Conservation (phyloP, 73 alveolate species). For the Paramecium sexaurelia region DNA sequence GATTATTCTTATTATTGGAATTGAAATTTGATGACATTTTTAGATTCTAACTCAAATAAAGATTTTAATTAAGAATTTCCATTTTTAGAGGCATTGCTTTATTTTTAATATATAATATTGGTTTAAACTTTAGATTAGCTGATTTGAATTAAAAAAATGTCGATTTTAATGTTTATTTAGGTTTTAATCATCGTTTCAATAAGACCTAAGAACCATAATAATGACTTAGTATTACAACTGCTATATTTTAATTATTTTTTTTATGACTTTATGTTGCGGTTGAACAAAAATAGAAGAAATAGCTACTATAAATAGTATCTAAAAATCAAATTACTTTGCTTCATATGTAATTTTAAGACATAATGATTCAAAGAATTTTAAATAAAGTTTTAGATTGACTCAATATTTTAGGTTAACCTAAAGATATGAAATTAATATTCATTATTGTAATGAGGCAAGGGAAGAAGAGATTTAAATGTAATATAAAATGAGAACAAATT, state of each 20-base stretch:
- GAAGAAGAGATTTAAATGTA: not conserved
- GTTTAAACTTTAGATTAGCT: not conserved
- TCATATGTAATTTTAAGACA: not conserved
- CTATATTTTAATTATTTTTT: not conserved
- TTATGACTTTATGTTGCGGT: not conserved
- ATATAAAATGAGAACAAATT: not conserved
- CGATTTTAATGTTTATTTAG: not conserved
- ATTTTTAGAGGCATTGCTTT: slow-evolving; percentile 20
- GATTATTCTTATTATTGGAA: not conserved
- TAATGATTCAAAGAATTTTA: not conserved
- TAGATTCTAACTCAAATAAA: not conserved
- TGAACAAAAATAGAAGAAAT: too few relatives aligned
- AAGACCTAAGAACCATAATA: not conserved
- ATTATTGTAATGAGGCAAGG: not conserved
- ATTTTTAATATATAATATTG: not conserved
- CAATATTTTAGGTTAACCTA: not conserved
- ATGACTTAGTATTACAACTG: not conserved
- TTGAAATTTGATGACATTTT: slow-evolving; percentile 5
- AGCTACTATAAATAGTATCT: not conserved
- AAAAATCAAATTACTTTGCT: not conserved
- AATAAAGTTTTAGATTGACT: not conserved
- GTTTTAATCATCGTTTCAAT: not conserved
- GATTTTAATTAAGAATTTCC: not conserved
- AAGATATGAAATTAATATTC: not conserved
- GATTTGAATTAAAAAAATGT: not conserved